Evolutionary conservation across 2,329 filamentous ascomycete genomes (phyloP), one percentile per base, ranked within the genome.

Genomic region (Gremmenia infestans): DNA sequence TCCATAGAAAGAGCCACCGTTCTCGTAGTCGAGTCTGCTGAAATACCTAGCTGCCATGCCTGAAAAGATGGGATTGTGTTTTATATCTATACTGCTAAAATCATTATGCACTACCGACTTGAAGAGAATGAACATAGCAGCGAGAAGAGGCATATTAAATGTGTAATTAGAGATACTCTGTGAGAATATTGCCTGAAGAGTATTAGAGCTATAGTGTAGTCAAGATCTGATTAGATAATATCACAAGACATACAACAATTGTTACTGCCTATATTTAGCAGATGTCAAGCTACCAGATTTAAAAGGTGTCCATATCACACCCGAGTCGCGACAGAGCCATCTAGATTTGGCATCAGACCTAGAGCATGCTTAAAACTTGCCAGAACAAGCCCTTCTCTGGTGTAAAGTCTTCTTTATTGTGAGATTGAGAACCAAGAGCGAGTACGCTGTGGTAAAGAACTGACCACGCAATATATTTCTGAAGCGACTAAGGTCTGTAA

Each of bases 21-120:
- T 73, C 9, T 69, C 69, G 51, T 70, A 73, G 57, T 76, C 75
- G 7, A 77, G 62, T 7, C 71, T 65, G 48, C 71, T 73, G 46
- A 77, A 77, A 57, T 77, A 73, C 1, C 72, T 74, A 7, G 70
- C 72, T 4, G 65, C 72, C 55, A 76, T 69, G 47, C 75, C 74
- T 9, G 77, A 65, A 0, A 75, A 64, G 2, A 70, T 66, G 1
- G 77, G 65, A 50, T 76, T 74, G 3, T 59, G 67, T 40, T 52
- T 63, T 0, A 68, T 73, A 36, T 74, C 71, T 0, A 65, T 61
- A 35, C 72, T 67, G 4, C 50, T 59, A 1, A 72, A 72, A 32
- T 32, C 28, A 42, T 73, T 68, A 55, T 73, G 71, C 5, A 75
- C 62, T 1, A 75, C 69, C 12, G 73, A 66, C 52, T 76, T 74